A percentile compares a stretch with the other conserved stretches of the same genome.
These are phyloP conservation scores for Eleusine indica DNA, from an alignment of 176 grass and related monocot species.

Conservation along the genomic window DNA sequence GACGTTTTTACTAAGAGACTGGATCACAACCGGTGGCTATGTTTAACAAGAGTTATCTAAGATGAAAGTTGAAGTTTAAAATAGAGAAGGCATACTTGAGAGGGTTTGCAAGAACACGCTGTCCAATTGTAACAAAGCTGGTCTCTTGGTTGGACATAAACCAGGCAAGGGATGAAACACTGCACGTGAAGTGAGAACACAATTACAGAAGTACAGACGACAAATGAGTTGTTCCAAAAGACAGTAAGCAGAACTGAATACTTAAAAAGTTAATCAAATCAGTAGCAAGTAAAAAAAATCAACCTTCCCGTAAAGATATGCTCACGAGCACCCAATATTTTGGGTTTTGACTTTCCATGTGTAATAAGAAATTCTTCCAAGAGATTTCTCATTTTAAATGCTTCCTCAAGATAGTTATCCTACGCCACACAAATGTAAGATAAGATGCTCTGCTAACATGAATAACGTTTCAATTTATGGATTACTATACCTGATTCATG, in stretches of 20 bases:
- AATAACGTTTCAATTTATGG: slow-evolving; percentile 1
- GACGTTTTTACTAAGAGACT: neutral
- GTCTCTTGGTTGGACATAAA: slow-evolving; percentile 86
- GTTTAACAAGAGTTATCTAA: slow-evolving; percentile 24
- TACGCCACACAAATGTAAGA: slow-evolving; percentile 38
- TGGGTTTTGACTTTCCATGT: slow-evolving; percentile 49
- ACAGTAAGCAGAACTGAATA: neutral
- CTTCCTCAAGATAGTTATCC: slow-evolving; percentile 87
- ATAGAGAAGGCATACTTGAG: slow-evolving; percentile 54
- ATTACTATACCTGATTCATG: slow-evolving; percentile 70
- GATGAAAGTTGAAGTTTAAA: slow-evolving; percentile 23
- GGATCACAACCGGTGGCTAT: neutral
- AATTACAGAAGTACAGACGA: slow-evolving; percentile 15
- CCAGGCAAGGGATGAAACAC: slow-evolving; percentile 76
- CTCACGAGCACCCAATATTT: slow-evolving; percentile 82
- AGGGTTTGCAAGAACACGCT: slow-evolving; percentile 69
- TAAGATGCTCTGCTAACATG: slow-evolving; percentile 29
- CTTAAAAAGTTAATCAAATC: slow-evolving; percentile 26
- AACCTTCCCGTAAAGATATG: slow-evolving; percentile 90
- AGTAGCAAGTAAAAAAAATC: slow-evolving; percentile 20
- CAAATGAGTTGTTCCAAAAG: neutral
- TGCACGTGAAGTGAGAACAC: slow-evolving; percentile 37
- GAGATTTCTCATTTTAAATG: slow-evolving; percentile 88
- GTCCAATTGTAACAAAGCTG: slow-evolving; percentile 73
- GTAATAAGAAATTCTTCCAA: slow-evolving; percentile 60